Evolutionary conservation across 179 eudicot species (phyloP).

Genomic region (Beta corolliflora): DNA sequence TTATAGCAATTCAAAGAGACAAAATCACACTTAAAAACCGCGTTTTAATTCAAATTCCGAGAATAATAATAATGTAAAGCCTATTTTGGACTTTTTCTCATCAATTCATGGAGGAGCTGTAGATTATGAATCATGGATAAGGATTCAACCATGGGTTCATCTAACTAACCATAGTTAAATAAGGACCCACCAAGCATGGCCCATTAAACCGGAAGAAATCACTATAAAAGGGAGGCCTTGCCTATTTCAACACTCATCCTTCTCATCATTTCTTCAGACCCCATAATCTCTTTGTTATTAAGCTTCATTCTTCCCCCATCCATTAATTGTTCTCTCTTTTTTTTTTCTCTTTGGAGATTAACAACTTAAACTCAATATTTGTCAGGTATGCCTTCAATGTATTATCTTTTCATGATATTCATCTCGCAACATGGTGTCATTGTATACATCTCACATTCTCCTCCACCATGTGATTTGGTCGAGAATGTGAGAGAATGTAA

Average conservation of each 20-base stretch:
- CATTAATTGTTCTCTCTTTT: not conserved
- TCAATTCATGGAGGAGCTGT: constrained; percentile 16
- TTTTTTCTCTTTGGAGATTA: not conserved
- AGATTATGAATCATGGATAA: constrained; percentile 1
- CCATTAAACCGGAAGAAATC: not conserved
- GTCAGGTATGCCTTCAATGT: constrained; percentile 17
- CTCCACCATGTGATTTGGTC: too few relatives aligned
- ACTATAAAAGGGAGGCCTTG: constrained; percentile 33
- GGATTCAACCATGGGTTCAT: constrained; percentile 13
- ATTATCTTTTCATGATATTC: not conserved
- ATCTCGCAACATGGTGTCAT: too few relatives aligned
- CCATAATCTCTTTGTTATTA: not conserved
- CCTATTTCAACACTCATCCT: constrained; percentile 15
- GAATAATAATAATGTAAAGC: not conserved
- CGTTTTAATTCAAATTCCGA: not conserved
- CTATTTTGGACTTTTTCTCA: not conserved
- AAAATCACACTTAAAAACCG: constrained; percentile 4
- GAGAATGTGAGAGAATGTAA: too few relatives aligned
- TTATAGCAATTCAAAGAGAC: constrained; percentile 6
- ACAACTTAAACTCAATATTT: not conserved
- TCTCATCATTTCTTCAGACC: not conserved
- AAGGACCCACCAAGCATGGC: constrained; percentile 24
- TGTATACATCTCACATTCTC: too few relatives aligned
- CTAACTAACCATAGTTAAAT: constrained; percentile 3
- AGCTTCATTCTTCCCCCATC: constrained; percentile 16